These are phyloP conservation scores for Blastobotrys mokoenaii DNA, from an alignment of 805 yeast species.

Conservation along the genomic window DNA sequence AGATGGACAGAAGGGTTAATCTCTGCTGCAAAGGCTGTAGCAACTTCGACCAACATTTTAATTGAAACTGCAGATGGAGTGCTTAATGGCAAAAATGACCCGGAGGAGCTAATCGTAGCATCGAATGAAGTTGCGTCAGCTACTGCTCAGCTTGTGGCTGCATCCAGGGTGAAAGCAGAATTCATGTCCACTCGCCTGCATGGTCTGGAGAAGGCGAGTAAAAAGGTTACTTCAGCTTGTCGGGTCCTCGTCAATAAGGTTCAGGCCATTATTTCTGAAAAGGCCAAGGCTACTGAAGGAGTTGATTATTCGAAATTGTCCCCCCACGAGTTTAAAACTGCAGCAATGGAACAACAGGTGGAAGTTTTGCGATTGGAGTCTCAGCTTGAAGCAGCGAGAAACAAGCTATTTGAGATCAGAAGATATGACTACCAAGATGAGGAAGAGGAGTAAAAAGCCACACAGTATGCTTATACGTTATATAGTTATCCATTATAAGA, in stretches of 20 bases:
- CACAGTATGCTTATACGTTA: constrained; percentile 1
- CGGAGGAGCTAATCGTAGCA: constrained; percentile 80
- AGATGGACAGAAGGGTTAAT: constrained; percentile 92
- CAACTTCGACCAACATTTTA: constrained; percentile 70
- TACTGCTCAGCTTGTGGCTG: constrained; percentile 86
- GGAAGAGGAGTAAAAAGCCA: constrained; percentile 46
- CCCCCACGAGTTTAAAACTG: constrained; percentile 73
- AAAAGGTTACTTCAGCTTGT: constrained; percentile 68
- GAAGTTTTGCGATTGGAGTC: constrained; percentile 79
- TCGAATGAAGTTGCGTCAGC: constrained; percentile 89
- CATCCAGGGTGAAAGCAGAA: constrained; percentile 78
- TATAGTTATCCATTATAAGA: background rate
- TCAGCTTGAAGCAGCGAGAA: constrained; percentile 61
- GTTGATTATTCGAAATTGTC: constrained; percentile 62
- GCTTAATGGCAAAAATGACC: constrained; percentile 50
- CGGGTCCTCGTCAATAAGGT: constrained; percentile 63
- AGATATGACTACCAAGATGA: constrained; percentile 67
- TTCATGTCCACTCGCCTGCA: constrained; percentile 72
- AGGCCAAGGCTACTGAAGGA: constrained; percentile 32
- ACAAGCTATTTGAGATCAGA: constrained; percentile 76
- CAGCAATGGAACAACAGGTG: constrained; percentile 90
- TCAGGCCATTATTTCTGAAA: constrained; percentile 43
- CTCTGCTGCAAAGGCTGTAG: constrained; percentile 83
- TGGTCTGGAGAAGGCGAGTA: constrained; percentile 58
- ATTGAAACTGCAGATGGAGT: constrained; percentile 86